Conservation (phyloP, 768 basidiomycete genomes). For the Tulasnella sp. region DNA sequence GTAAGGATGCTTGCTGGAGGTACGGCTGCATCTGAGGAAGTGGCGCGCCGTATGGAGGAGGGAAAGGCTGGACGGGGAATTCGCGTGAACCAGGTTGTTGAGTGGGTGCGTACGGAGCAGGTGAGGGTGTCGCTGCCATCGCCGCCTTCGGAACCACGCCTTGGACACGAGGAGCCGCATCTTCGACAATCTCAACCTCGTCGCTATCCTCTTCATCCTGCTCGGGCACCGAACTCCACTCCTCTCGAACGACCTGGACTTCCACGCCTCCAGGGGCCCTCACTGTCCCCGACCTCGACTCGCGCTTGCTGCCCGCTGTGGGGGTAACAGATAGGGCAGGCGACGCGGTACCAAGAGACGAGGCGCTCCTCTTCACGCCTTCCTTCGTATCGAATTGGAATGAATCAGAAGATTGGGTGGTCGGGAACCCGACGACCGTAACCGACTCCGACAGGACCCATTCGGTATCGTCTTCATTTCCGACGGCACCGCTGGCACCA, state of each 20-base stretch:
- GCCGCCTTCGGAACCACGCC: background rate
- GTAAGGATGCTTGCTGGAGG: background rate
- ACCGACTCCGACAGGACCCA: constrained; percentile 3
- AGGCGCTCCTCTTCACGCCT: background rate
- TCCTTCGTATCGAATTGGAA: constrained; percentile 13
- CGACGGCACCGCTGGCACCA: background rate
- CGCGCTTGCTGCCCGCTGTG: background rate
- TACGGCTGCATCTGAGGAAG: background rate
- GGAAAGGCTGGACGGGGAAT: background rate
- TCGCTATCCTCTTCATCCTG: background rate
- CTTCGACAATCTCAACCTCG: background rate
- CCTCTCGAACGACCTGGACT: background rate
- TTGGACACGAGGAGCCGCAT: background rate
- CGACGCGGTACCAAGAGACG: background rate
- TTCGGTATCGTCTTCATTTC: background rate
- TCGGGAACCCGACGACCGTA: constrained; percentile 10
- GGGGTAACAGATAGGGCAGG: background rate
- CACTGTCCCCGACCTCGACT: background rate
- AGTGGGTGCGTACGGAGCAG: background rate
- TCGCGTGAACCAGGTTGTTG: background rate
- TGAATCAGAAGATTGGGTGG: background rate
- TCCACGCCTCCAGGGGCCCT: background rate
- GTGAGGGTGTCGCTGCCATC: background rate
- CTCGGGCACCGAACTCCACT: background rate
- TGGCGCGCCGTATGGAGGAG: background rate